Conservation (phyloP, 345 rosid species). For the Stellera chamaejasme region DNA sequence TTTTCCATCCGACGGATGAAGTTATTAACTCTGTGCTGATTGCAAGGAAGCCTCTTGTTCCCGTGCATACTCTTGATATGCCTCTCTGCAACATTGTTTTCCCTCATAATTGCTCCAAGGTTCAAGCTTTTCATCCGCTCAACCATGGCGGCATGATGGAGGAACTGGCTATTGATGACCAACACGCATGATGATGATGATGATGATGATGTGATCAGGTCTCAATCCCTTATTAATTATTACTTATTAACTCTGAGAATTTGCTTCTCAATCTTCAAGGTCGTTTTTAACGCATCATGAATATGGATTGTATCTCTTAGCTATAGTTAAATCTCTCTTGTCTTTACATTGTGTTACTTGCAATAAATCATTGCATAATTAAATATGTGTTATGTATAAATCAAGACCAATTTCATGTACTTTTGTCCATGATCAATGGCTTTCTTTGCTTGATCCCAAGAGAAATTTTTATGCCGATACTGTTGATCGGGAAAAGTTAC, state of each 20-base stretch:
- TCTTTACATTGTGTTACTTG: too few species aligned
- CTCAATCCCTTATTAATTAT: background rate
- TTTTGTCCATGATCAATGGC: too few species aligned
- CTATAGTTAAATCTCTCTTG: too few species aligned
- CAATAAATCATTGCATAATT: too few species aligned
- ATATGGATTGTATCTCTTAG: too few species aligned
- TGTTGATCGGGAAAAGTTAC: too few species aligned
- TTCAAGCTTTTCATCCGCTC: constrained; percentile 46
- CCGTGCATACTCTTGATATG: constrained; percentile 14
- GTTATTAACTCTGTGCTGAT: constrained; percentile 71
- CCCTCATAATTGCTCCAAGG: constrained; percentile 52
- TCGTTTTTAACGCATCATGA: too few species aligned
- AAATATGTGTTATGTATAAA: too few species aligned
- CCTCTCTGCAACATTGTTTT: constrained; percentile 23
- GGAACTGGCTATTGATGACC: constrained; percentile 51
- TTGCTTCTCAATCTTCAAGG: too few species aligned
- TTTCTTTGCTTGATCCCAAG: too few species aligned
- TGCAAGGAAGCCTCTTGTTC: constrained; percentile 36
- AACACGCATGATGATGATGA: constrained; percentile 20
- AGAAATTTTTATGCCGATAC: too few species aligned
- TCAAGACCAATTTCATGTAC: too few species aligned
- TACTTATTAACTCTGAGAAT: background rate
- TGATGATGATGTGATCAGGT: background rate
- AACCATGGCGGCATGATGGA: constrained; percentile 57
- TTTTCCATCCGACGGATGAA: constrained; percentile 79